These are phyloP conservation scores for Tetrastigma voinierianum DNA, from an alignment of 164 flowering plant species.

Conservation along the genomic window DNA sequence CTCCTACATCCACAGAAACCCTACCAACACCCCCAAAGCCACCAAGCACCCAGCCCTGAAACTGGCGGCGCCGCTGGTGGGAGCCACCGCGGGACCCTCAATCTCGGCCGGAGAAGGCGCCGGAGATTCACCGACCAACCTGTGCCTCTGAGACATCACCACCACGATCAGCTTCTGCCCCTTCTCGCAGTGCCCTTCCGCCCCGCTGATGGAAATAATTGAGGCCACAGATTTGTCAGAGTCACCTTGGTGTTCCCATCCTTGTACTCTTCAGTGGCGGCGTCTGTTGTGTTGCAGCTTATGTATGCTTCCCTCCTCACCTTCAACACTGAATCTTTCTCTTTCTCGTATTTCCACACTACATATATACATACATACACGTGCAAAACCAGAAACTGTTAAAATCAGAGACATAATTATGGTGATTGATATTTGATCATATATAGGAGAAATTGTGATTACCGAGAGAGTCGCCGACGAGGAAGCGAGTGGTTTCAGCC, in stretches of 20 bases:
- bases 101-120: conserved; percentile 51
- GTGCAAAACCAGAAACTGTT: not conserved
- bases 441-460: not conserved
- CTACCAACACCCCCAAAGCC: conserved; percentile 18
- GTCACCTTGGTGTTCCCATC: conserved; percentile 36
- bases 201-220: conserved; percentile 58
- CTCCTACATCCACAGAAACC: conserved; percentile 11
- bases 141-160: conserved; percentile 34
- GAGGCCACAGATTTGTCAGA: conserved; percentile 46
- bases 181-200: conserved; percentile 43
- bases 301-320: conserved; percentile 22
- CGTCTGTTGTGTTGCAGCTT: conserved; percentile 22
- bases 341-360: conserved; percentile 31
- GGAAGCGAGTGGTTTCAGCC: conserved; percentile 24
- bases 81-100: conserved; percentile 40
- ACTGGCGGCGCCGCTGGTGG: conserved; percentile 24
- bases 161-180: conserved; percentile 57
- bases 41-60: conserved; percentile 10
- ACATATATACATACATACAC: too few relatives aligned
- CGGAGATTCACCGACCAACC: conserved; percentile 27
- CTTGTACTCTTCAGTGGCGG: conserved; percentile 20
- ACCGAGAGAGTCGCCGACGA: conserved; percentile 31
- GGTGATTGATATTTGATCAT: not conserved
- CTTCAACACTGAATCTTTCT: conserved; percentile 30
- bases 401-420: not conserved